Conservation (phyloP, 306 rosid species). For the Medicago ruthenica region DNA sequence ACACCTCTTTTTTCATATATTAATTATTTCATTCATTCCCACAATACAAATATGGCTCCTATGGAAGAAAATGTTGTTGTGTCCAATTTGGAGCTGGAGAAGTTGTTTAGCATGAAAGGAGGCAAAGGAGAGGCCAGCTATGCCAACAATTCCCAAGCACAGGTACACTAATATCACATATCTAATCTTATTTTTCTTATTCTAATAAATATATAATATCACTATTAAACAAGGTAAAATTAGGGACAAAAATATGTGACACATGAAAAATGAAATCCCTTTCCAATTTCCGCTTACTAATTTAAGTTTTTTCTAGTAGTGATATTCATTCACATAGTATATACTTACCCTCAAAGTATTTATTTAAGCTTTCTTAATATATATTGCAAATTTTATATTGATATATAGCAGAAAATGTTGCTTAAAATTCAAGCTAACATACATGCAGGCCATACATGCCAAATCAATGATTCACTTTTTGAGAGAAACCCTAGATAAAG, state of each 20-base stretch:
- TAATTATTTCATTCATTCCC: not conserved
- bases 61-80: slow-evolving; percentile 75
- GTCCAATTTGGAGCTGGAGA: slow-evolving; percentile 82
- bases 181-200: not conserved
- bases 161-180: slow-evolving; percentile 34
- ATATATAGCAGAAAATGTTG: not conserved
- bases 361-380: not conserved
- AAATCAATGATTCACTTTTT: slow-evolving; percentile 85
- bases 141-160: slow-evolving; percentile 98
- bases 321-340: not conserved
- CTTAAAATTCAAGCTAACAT: not conserved
- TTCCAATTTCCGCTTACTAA: not conserved
- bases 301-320: not conserved
- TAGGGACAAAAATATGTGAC: not conserved
- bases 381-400: not conserved
- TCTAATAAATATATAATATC: not conserved
- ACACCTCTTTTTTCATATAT: not conserved
- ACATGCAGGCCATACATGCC: slow-evolving; percentile 81
- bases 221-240: not conserved
- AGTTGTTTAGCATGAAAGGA: slow-evolving; percentile 89
- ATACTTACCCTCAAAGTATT: not conserved
- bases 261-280: not conserved
- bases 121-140: slow-evolving; percentile 97
- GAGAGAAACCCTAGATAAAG: slow-evolving; percentile 79
- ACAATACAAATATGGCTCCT: slow-evolving; percentile 48